phyloP scores from a whole-genome alignment of 768 basidiomycete species.

The Rhizopogon vinicolor region DNA sequence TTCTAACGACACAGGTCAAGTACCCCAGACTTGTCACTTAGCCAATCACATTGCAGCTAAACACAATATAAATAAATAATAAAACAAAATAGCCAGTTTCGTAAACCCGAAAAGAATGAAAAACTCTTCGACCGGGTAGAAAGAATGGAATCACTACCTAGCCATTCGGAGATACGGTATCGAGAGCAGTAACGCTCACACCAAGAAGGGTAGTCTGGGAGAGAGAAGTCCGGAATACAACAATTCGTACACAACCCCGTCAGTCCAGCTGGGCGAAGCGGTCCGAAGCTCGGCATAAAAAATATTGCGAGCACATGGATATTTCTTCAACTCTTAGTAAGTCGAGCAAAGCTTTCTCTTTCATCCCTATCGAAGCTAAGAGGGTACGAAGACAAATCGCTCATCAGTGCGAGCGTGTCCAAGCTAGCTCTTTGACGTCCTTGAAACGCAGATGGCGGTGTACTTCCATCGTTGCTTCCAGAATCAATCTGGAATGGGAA shows the following conservation, averaged over 20 bases:
- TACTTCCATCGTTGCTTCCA: conserved; percentile 35
- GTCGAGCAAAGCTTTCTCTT: conserved; percentile 17
- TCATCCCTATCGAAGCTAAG: conserved; percentile 58
- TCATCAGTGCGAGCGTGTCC: conserved; percentile 80
- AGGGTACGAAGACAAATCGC: conserved; percentile 80
- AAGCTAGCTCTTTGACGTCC: conserved; percentile 71
- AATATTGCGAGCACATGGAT: not conserved
- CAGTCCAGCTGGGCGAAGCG: conserved; percentile 23
- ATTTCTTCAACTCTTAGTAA: conserved; percentile 20
- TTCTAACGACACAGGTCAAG: not conserved
- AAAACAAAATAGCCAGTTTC: not conserved
- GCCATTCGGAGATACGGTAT: not conserved
- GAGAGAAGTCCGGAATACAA: conserved; percentile 19
- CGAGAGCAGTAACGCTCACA: conserved; percentile 7
- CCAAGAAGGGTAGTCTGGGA: conserved; percentile 7
- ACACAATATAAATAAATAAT: conserved; percentile 12
- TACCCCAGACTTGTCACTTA: not conserved
- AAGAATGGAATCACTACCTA: conserved; percentile 2
- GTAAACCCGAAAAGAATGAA: conserved; percentile 10
- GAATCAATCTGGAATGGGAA: conserved; percentile 87
- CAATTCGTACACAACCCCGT: conserved; percentile 22
- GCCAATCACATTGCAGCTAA: not conserved
- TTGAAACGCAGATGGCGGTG: conserved; percentile 32
- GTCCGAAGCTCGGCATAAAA: conserved; percentile 3
- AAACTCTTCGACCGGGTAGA: not conserved